Evolutionary conservation across 108 stramenopile species (phyloP), one percentile per base, ranked within the genome.

Genomic region (Pelagomonas calceolata): DNA sequence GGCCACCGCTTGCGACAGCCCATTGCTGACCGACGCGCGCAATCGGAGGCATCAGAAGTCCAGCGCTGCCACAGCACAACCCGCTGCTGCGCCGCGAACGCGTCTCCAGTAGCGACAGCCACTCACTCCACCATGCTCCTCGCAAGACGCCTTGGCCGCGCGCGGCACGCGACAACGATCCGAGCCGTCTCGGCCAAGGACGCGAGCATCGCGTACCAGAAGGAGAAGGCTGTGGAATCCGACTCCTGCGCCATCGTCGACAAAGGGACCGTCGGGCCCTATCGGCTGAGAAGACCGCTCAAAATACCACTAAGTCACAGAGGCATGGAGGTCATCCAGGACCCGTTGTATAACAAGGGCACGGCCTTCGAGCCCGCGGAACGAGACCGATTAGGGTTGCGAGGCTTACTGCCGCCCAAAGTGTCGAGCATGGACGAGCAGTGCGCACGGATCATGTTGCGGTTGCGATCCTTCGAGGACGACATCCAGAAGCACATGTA

Each of bases 401-500:
- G 94, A 30, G 94, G 94, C 5, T 82, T 92, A 0, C 74, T 92
- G 33, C 91, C 91, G 29, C 87, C 86, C 30, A 82, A 87, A 0
- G 68, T 80, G 70, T 76, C 82, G 64, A 89, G 88, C 68, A 70
- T 89, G 78, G 74, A 81, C 21, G 78, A 81, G 33, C 93, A 94
- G 73, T 85, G 80, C 66, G 79, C 84, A 44, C 77, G 88, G 30
- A 85, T 89, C 34, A 68, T 93, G 43, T 36, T 73, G 45, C 77
- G 83, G 18, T 69, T 95, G 1, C 83, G 90, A 29, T 82, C 70
- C 30, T 79, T 82, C 66, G 79, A 83, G 30, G 85, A 83, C 63
- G 85, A 84, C 73, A 90, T 99, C 73, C 82, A 80, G n/a, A 97
- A 99, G 83, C 87, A 94, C 80, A 69, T 87, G 44, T 92, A 84